Evolutionary conservation across 164 flowering plant genomes (phyloP).

Genomic region (Nymphaea colorata): DNA sequence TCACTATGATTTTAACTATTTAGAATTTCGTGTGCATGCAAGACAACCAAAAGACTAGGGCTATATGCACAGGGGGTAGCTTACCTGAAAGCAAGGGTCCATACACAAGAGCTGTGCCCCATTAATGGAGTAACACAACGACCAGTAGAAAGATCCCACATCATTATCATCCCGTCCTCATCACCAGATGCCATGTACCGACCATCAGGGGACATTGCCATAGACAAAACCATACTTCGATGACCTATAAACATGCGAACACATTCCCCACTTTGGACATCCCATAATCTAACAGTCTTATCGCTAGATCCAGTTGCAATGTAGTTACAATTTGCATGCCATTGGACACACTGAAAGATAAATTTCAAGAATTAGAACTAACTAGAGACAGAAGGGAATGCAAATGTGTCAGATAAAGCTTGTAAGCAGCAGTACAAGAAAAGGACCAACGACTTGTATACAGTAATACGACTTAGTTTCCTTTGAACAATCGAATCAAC

Average conservation of each 20-base stretch:
- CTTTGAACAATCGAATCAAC: too few relatives aligned
- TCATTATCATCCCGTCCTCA: slow-evolving; percentile 96
- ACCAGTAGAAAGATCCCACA: slow-evolving; percentile 97
- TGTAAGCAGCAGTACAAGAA: too few relatives aligned
- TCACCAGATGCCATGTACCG: slow-evolving; percentile 98
- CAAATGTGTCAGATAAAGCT: too few relatives aligned
- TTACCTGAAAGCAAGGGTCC: slow-evolving; percentile 94
- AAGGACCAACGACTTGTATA: too few relatives aligned
- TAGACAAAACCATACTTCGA: slow-evolving; percentile 73
- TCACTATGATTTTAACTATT: too few relatives aligned
- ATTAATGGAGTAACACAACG: slow-evolving; percentile 81
- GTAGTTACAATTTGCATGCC: slow-evolving; percentile 98
- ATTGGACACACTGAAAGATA: slow-evolving; percentile 72
- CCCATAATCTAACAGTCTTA: slow-evolving; percentile 96
- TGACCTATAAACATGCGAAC: slow-evolving; percentile 95
- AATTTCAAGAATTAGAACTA: background rate
- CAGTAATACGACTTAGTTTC: too few relatives aligned
- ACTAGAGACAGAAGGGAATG: background rate
- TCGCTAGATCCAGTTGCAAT: slow-evolving; percentile 97
- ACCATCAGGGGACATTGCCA: slow-evolving; percentile 99
- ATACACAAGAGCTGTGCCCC: slow-evolving; percentile 87
- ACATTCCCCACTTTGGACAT: slow-evolving; percentile 92
- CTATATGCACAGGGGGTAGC: background rate
- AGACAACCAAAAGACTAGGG: too few relatives aligned
- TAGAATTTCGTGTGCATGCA: too few relatives aligned